phyloP scores from a whole-genome alignment of 192 early-diverging fungal species.

The Coemansia sp. region DNA sequence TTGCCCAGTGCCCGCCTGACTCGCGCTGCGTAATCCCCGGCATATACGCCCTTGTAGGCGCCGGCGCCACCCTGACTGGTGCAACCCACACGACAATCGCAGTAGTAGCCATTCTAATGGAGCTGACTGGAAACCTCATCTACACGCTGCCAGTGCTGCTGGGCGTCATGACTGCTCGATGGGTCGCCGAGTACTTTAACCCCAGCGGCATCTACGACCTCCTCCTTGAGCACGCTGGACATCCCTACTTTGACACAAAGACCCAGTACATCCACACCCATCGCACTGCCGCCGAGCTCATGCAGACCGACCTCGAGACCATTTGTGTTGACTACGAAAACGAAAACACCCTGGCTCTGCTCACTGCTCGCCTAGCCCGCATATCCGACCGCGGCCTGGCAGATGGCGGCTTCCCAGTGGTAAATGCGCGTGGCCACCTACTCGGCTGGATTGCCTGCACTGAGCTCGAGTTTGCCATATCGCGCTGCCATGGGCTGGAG shows the following conservation, averaged over 20 bases:
- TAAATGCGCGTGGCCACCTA: constrained; percentile 57
- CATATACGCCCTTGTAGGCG: constrained; percentile 65
- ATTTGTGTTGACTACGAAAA: constrained; percentile 65
- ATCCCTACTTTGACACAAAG: constrained; percentile 76
- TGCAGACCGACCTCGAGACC: constrained; percentile 62
- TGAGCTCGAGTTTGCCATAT: constrained; percentile 73
- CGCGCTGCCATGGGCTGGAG: constrained; percentile 40
- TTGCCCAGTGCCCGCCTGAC: constrained; percentile 51
- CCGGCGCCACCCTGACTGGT: constrained; percentile 55
- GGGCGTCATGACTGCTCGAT: constrained; percentile 62
- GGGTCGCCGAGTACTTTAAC: constrained; percentile 71
- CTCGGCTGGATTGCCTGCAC: constrained; percentile 80
- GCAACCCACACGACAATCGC: constrained; percentile 64
- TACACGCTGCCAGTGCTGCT: constrained; percentile 67
- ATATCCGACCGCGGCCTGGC: constrained; percentile 59
- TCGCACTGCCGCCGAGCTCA: constrained; percentile 60
- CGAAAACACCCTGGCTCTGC: constrained; percentile 56
- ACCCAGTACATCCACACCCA: constrained; percentile 66
- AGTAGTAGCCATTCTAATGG: constrained; percentile 72
- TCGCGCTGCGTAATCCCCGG: constrained; percentile 66
- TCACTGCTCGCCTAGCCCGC: constrained; percentile 58
- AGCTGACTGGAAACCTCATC: constrained; percentile 73
- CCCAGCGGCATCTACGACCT: constrained; percentile 72
- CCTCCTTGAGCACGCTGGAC: constrained; percentile 65
- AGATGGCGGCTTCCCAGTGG: constrained; percentile 76